Evolutionary conservation across 1,284 basidiomycete genomes (phyloP).

Genomic region (Fomitopsis betulina): DNA sequence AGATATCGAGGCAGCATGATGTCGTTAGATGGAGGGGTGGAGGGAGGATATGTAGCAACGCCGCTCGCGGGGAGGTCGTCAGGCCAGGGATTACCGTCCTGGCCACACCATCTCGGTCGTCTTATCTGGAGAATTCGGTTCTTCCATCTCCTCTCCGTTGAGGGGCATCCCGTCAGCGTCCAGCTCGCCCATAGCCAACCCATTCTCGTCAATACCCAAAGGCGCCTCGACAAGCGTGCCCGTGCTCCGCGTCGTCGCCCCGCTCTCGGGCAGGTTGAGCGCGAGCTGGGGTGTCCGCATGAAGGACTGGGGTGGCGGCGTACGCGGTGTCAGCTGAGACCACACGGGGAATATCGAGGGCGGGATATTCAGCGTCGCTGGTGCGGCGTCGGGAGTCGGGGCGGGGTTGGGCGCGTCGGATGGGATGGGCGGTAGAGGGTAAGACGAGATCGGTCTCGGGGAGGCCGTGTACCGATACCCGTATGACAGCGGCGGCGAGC

Average conservation of each 20-base stretch:
- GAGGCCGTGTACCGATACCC: constrained; percentile 20
- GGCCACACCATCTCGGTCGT: constrained; percentile 21
- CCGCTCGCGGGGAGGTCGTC: background rate
- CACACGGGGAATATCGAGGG: constrained; percentile 2
- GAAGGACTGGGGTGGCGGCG: constrained; percentile 6
- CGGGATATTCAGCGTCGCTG: constrained; percentile 12
- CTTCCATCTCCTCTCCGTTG: constrained; percentile 13
- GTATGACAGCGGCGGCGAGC: constrained; percentile 13
- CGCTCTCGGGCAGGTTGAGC: constrained; percentile 7
- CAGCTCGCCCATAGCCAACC: constrained; percentile 10
- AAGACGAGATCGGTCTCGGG: constrained; percentile 12
- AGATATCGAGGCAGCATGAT: background rate
- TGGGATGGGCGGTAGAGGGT: constrained; percentile 5
- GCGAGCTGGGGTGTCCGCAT: constrained; percentile 11
- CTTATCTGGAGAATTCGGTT: constrained; percentile 25
- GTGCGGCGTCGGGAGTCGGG: background rate
- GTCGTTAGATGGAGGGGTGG: background rate
- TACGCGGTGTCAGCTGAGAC: background rate
- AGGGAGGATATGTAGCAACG: background rate
- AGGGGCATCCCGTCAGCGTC: constrained; percentile 23
- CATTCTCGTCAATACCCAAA: constrained; percentile 5
- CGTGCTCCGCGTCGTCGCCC: background rate
- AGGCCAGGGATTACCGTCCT: constrained; percentile 9
- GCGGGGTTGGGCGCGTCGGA: constrained; percentile 1
- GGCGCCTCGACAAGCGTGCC: constrained; percentile 2